These are phyloP conservation scores for Myriosclerotinia scirpicola DNA, from an alignment of 2,329 filamentous ascomycete genomes.

Conservation along the genomic window DNA sequence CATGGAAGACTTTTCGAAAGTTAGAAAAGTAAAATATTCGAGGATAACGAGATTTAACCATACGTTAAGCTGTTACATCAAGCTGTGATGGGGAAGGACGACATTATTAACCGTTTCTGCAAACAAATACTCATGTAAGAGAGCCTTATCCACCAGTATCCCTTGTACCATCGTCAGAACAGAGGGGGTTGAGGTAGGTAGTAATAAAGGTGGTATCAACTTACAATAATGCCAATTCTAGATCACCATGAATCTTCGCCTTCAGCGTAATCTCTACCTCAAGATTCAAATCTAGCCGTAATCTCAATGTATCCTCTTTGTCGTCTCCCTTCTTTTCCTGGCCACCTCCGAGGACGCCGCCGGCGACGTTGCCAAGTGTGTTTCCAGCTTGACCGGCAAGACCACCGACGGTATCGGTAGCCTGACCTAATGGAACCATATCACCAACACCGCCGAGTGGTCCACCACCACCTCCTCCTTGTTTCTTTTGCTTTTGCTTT, in stretches of 20 bases:
- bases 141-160: constrained; percentile 20
- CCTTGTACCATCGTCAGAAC: constrained; percentile 24
- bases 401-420: constrained; percentile 18
- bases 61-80: constrained; percentile 16
- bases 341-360: constrained; percentile 10
- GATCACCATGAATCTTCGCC: constrained; percentile 77
- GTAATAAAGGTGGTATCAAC: constrained; percentile 23
- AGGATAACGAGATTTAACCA: constrained; percentile 10
- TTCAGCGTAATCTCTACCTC: constrained; percentile 79
- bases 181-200: constrained; percentile 5
- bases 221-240: constrained; percentile 57
- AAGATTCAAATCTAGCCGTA: constrained; percentile 69
- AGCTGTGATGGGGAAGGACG: constrained; percentile 7
- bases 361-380: constrained; percentile 18
- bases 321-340: constrained; percentile 33
- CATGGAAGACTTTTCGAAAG: constrained; percentile 10
- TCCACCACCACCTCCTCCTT: constrained; percentile 17
- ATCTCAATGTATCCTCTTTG: constrained; percentile 60
- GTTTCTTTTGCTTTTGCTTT: constrained; percentile 19
- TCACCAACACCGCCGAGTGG: constrained; percentile 20
- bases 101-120: constrained; percentile 21
- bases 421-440: constrained; percentile 21
- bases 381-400: constrained; percentile 18
- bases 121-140: constrained; percentile 19
- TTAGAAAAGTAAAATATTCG: not conserved